These are phyloP conservation scores for Saccharum spontaneum DNA, from an alignment of 176 grass and related monocot species.

Conservation along the genomic window DNA sequence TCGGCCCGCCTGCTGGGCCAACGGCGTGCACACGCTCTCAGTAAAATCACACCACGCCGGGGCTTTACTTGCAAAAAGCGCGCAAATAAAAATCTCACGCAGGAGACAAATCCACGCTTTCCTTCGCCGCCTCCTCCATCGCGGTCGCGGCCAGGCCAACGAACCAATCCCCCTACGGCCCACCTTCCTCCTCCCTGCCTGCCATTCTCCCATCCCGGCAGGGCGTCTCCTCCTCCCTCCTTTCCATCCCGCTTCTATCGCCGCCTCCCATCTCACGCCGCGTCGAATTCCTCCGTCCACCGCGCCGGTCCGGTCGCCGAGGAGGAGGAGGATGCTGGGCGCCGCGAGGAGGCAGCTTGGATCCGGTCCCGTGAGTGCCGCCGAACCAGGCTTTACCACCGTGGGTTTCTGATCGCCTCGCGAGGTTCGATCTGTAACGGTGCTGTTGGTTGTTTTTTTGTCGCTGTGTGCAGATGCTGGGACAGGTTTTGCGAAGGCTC, in stretches of 20 bases:
- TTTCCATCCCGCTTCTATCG: not conserved
- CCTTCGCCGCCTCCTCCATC: not conserved
- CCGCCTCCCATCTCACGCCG: not conserved
- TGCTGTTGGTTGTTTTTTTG: not conserved
- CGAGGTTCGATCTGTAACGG: not conserved
- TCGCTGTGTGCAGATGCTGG: slow-evolving; percentile 58
- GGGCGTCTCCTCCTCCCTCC: slow-evolving; percentile 32
- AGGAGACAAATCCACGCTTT: slow-evolving; percentile 33
- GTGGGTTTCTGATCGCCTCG: not conserved
- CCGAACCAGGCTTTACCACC: not conserved
- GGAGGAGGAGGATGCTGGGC: slow-evolving; percentile 64
- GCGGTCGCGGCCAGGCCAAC: not conserved
- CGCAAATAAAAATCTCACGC: slow-evolving; percentile 42
- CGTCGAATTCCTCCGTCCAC: not conserved
- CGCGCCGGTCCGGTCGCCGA: slow-evolving; percentile 18
- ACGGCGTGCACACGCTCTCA: too few relatives aligned
- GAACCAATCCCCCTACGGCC: not conserved
- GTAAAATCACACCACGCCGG: slow-evolving; percentile 5
- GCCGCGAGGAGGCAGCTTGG: slow-evolving; percentile 79
- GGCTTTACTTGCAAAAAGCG: slow-evolving; percentile 39
- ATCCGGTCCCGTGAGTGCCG: slow-evolving; percentile 59
- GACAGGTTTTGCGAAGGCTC: slow-evolving; percentile 59
- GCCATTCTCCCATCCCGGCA: slow-evolving; percentile 20
- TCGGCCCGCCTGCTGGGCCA: too few relatives aligned
- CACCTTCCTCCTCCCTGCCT: not conserved